Conservation (phyloP, 768 basidiomycete genomes). For the Clathrus columnatus region DNA sequence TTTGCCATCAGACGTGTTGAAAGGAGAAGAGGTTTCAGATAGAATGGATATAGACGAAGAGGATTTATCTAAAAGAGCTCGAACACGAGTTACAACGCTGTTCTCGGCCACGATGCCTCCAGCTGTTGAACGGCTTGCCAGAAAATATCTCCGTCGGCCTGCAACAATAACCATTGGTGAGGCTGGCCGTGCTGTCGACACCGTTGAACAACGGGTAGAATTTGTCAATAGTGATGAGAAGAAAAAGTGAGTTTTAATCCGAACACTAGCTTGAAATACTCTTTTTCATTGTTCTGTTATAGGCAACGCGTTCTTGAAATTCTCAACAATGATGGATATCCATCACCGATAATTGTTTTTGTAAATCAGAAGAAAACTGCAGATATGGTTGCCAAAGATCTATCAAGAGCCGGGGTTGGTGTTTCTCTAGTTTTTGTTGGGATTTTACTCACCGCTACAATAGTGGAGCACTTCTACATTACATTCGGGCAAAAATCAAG, state of each 20-base stretch:
- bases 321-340: conserved; percentile 74
- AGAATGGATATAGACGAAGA: conserved; percentile 72
- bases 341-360: conserved; percentile 94
- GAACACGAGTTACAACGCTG: conserved; percentile 87
- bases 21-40: conserved; percentile 71
- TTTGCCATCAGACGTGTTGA: conserved; percentile 79
- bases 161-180: conserved; percentile 97
- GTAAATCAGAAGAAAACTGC: conserved; percentile 99
- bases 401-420: conserved; percentile 80
- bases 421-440: background rate
- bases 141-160: conserved; percentile 88
- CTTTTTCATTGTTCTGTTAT: conserved; percentile 12
- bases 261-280: background rate
- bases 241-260: conserved; percentile 67
- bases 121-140: conserved; percentile 88
- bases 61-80: conserved; percentile 56
- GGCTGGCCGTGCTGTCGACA: conserved; percentile 95
- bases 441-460: conserved; percentile 8
- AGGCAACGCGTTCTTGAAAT: conserved; percentile 86
- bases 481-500: conserved; percentile 97
- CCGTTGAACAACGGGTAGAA: conserved; percentile 93
- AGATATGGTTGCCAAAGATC: conserved; percentile 93
- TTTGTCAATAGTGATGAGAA: conserved; percentile 90
- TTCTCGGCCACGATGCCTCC: conserved; percentile 99
- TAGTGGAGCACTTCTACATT: conserved; percentile 87